Conservation (phyloP, 1,284 basidiomycete genomes). For the Meripilus lineatus region DNA sequence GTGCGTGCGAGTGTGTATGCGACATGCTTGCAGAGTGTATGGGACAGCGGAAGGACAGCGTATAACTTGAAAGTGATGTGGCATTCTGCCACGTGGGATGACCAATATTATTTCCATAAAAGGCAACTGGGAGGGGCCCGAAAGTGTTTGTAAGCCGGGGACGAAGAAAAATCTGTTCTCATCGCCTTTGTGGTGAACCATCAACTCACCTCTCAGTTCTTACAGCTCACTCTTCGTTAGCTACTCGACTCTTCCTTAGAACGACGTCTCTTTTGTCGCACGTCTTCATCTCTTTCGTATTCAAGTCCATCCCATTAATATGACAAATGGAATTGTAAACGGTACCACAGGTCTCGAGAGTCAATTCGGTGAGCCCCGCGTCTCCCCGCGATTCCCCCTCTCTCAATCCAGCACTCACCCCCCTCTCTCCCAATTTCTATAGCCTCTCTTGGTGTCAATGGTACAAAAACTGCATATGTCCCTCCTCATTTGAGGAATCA, state of each 20-base stretch:
- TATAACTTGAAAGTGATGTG: not conserved
- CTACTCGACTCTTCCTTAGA: constrained; percentile 28
- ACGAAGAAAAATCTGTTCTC: constrained; percentile 20
- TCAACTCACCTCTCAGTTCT: constrained; percentile 27
- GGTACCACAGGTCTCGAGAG: constrained; percentile 77
- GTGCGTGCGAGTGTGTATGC: constrained; percentile 33
- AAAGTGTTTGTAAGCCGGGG: constrained; percentile 22
- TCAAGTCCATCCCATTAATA: constrained; percentile 47
- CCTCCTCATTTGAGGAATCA: constrained; percentile 85
- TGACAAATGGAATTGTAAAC: constrained; percentile 86
- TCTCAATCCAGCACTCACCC: constrained; percentile 8
- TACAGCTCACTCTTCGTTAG: no score
- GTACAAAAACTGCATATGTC: constrained; percentile 80
- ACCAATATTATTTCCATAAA: no score
- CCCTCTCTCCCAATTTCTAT: constrained; percentile 22
- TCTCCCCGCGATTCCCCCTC: constrained; percentile 12
- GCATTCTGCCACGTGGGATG: not conserved
- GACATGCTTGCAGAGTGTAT: no score
- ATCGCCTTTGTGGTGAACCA: constrained; percentile 34
- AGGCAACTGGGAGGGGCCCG: not conserved
- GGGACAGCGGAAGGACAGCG: no score
- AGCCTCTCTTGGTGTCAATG: constrained; percentile 71
- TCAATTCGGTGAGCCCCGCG: constrained; percentile 64
- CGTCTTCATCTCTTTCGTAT: constrained; percentile 21
- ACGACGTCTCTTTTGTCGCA: constrained; percentile 19